Base-by-base conservation (phyloP, 2,329 filamentous ascomycete genomes). In the Berkeleyomyces rouxiae region DNA sequence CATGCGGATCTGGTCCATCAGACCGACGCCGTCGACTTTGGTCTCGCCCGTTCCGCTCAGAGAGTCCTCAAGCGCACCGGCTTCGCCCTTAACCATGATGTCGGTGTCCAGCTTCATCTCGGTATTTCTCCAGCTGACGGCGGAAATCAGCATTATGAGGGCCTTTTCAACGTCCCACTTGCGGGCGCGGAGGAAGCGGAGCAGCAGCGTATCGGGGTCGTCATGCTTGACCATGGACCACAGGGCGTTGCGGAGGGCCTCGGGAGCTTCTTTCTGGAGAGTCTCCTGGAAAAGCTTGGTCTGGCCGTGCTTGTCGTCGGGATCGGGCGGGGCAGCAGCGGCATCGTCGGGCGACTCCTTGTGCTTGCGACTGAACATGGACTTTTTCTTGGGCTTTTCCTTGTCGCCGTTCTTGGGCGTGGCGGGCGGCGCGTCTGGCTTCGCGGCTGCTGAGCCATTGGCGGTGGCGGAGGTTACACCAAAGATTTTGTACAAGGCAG, bases 191-290 rank as follows among this genome's bases (percentile, higher is more conserved):
- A 96, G 77, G 73, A 95, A 96, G 49, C 90, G 84, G 63, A 96
- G 75, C 13, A 92, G 75, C 16, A 95, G 77, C 2, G 86, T 87
- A 74, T 99, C 93, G 0, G 93, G 93, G 71, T 97, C 84, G 70
- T 99, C 93, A 69, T 93, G 86, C 77, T 97, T 99, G 64, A 92
- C 82, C 90, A 96, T 95, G 67, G 77, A 81, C 93, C 93, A 97
- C 70, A 97, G 87, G 0, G 90, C 85, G 13, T 79, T 78, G 61
- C 90, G 83, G 67, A 99, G 82, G 51, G 86, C 80, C 69, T 95
- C 89, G 0, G 92, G 88, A 0, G 84, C 80, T 69, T 87, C 81
- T 65, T 81, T 88, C 58, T 86, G 85, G 7, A 99, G 74, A 0
- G 90, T 89, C 47, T 92, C 84, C 68, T 89, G 82, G 74, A 90